phyloP scores from a whole-genome alignment of 805 yeast species.

The Wickerhamiella azyma region DNA sequence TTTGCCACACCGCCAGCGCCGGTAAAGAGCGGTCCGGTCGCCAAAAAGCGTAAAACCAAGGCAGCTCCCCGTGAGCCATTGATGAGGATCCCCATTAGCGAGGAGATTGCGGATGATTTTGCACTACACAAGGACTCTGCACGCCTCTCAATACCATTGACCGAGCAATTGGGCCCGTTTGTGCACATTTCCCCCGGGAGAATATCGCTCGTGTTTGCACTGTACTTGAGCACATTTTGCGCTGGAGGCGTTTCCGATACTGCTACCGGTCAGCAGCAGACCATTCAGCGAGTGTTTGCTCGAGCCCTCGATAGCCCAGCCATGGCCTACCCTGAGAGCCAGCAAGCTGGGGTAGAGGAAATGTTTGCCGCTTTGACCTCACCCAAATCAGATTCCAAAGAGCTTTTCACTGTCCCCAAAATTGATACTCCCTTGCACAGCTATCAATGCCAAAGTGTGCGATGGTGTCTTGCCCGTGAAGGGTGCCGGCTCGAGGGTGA shows the following conservation, averaged over 20 bases:
- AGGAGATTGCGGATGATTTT: neutral
- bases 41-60: neutral
- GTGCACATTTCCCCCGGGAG: neutral
- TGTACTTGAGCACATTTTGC: neutral
- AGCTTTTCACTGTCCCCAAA: neutral
- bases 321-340: neutral
- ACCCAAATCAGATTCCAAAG: neutral
- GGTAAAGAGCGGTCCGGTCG: neutral
- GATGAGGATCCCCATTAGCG: constrained; percentile 1
- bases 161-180: constrained; percentile 1
- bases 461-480: constrained; percentile 27
- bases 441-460: constrained; percentile 26
- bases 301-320: neutral
- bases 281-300: neutral
- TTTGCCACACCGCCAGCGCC: neutral
- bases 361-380: constrained; percentile 4
- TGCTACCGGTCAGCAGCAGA: constrained; percentile 2
- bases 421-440: constrained; percentile 18
- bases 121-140: neutral
- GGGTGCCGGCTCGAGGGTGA: constrained; percentile 20
- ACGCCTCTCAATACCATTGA: neutral
- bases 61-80: neutral
- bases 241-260: neutral
- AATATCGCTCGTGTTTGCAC: neutral
- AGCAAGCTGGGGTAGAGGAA: neutral